Conservation (phyloP, 805 yeast genomes). For the Cyberlindnera mycetangii region DNA sequence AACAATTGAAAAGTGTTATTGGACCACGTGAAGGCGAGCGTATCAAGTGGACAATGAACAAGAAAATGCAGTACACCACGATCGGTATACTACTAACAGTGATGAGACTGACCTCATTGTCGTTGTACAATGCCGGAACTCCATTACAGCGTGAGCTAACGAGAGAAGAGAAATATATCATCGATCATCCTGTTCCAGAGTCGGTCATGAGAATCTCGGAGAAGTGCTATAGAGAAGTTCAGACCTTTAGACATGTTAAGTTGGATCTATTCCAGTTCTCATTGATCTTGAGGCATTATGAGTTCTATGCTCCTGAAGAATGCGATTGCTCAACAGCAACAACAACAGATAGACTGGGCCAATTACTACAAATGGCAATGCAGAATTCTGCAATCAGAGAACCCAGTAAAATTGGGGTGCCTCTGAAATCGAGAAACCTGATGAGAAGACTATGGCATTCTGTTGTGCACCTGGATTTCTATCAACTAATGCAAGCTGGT, state of each 20-base stretch:
- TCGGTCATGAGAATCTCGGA: slow-evolving; percentile 10
- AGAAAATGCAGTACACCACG: slow-evolving; percentile 19
- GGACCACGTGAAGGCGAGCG: slow-evolving; percentile 15
- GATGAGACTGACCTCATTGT: slow-evolving; percentile 25
- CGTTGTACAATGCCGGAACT: slow-evolving; percentile 22
- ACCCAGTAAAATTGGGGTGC: slow-evolving; percentile 17
- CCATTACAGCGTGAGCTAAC: slow-evolving; percentile 7
- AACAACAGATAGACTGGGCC: slow-evolving; percentile 20
- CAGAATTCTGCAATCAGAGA: slow-evolving; percentile 25
- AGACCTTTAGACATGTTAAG: slow-evolving; percentile 13
- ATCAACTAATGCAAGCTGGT: slow-evolving; percentile 23
- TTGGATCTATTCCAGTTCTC: slow-evolving; percentile 23
- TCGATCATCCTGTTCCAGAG: slow-evolving; percentile 17
- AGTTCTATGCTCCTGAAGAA: slow-evolving; percentile 24
- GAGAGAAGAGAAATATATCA: slow-evolving; percentile 18
- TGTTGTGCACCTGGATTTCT: slow-evolving; percentile 20
- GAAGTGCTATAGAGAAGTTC: slow-evolving; percentile 18
- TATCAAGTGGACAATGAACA: slow-evolving; percentile 14
- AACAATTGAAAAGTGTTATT: slow-evolving; percentile 12
- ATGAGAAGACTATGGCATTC: slow-evolving; percentile 28
- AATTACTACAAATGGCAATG: slow-evolving; percentile 22
- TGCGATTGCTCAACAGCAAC: slow-evolving; percentile 23
- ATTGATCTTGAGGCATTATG: slow-evolving; percentile 18
- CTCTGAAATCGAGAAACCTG: slow-evolving; percentile 13
- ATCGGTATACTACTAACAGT: slow-evolving; percentile 22